Conservation (phyloP, 768 basidiomycete genomes). For the Stropharia rugosoannulata region DNA sequence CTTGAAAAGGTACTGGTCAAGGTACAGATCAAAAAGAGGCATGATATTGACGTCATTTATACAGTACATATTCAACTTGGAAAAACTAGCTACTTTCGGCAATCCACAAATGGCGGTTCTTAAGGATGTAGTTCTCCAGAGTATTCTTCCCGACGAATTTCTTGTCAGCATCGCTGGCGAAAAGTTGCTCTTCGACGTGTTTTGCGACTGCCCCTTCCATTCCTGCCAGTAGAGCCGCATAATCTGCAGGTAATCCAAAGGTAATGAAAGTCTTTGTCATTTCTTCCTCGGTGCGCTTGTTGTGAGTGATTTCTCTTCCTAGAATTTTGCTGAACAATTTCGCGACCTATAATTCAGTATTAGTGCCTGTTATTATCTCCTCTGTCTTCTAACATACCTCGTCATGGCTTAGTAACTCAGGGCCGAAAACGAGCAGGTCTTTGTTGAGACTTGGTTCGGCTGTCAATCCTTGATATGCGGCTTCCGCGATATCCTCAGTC, state of each 20-base stretch:
- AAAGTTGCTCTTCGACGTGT: constrained; percentile 22
- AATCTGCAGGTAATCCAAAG: constrained; percentile 9
- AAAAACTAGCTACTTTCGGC: too few species aligned
- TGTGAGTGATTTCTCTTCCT: constrained; percentile 19
- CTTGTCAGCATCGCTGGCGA: constrained; percentile 6
- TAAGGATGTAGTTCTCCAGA: constrained; percentile 23
- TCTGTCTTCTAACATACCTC: constrained; percentile 11
- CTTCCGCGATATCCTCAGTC: constrained; percentile 26
- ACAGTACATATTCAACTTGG: too few species aligned
- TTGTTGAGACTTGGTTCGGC: constrained; percentile 12
- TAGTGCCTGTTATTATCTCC: neutral
- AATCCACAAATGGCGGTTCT: constrained; percentile 18
- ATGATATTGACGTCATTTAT: too few species aligned
- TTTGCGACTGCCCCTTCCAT: constrained; percentile 18
- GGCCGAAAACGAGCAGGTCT: constrained; percentile 24
- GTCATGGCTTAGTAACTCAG: constrained; percentile 26
- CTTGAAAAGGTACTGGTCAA: too few species aligned
- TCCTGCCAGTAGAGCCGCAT: constrained; percentile 14
- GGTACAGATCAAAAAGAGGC: too few species aligned
- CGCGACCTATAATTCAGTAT: constrained; percentile 10
- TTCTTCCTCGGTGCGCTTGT: constrained; percentile 11
- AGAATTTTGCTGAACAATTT: constrained; percentile 13
- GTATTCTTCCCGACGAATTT: constrained; percentile 23
- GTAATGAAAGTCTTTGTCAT: neutral
- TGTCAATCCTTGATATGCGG: constrained; percentile 23